These are phyloP conservation scores for Lentinula sp. DNA, from an alignment of 768 basidiomycete genomes.

Conservation along the genomic window DNA sequence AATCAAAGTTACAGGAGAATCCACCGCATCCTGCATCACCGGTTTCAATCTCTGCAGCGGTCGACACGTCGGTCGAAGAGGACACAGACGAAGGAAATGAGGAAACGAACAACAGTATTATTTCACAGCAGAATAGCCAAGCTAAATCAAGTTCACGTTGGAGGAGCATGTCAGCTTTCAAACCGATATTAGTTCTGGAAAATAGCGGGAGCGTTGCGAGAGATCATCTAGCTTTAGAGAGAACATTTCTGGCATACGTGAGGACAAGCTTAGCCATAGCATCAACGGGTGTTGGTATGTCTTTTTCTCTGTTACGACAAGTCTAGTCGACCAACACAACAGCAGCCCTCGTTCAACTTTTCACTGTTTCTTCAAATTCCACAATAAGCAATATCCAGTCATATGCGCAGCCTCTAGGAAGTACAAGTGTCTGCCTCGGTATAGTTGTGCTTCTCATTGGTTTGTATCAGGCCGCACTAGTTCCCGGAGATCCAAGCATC, in stretches of 20 bases:
- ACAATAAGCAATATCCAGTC: background rate
- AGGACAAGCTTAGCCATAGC: conserved; percentile 45
- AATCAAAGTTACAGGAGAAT: background rate
- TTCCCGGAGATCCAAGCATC: background rate
- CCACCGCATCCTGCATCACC: background rate
- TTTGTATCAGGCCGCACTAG: background rate
- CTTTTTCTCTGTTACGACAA: background rate
- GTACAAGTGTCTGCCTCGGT: background rate
- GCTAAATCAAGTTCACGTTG: background rate
- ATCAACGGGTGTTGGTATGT: conserved; percentile 38
- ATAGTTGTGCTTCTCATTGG: background rate
- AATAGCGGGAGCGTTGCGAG: conserved; percentile 48
- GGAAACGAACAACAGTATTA: background rate
- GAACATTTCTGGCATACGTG: conserved; percentile 50
- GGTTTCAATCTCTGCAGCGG: background rate
- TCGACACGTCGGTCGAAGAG: background rate
- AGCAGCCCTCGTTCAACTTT: conserved; percentile 2
- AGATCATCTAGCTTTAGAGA: conserved; percentile 48
- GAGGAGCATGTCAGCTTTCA: conserved; percentile 10
- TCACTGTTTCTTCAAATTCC: conserved; percentile 1
- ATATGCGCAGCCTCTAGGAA: conserved; percentile 1
- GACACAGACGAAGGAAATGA: background rate
- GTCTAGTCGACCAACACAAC: background rate
- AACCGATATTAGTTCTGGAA: conserved; percentile 21
- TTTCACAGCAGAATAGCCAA: background rate